A percentile compares a stretch with the other conserved stretches of the same genome.
phyloP scores from a whole-genome alignment of 768 basidiomycete genomes.

The Macrolepiota albuminosa region DNA sequence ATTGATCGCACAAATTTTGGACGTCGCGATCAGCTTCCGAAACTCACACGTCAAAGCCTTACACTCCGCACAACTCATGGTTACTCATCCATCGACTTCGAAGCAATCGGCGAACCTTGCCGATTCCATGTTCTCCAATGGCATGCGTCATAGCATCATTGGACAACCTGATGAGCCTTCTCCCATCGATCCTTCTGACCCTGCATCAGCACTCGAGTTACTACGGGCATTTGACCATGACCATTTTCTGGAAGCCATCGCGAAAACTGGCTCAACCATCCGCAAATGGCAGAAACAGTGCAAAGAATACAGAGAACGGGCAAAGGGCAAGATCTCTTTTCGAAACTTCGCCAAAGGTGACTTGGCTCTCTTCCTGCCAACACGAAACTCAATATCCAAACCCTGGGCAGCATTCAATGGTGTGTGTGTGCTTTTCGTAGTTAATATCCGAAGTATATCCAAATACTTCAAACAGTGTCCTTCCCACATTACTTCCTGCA shows the following conservation, averaged over 20 bases:
- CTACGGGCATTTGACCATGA: slow-evolving; percentile 79
- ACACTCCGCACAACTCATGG: slow-evolving; percentile 53
- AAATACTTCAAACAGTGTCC: slow-evolving; percentile 52
- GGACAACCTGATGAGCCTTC: slow-evolving; percentile 57
- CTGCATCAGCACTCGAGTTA: slow-evolving; percentile 60
- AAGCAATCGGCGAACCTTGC: slow-evolving; percentile 42
- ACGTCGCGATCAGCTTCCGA: slow-evolving; percentile 74
- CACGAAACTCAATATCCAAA: slow-evolving; percentile 87
- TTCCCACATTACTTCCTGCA: slow-evolving; percentile 98
- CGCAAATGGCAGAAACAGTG: slow-evolving; percentile 98
- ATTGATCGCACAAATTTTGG: slow-evolving; percentile 76
- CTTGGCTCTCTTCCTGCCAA: slow-evolving; percentile 92
- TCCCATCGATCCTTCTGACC: slow-evolving; percentile 77
- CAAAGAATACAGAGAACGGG: slow-evolving; percentile 92
- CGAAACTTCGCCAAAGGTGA: slow-evolving; percentile 94
- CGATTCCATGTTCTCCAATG: slow-evolving; percentile 46
- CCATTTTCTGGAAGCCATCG: slow-evolving; percentile 77
- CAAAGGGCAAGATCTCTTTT: slow-evolving; percentile 95
- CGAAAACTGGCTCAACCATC: slow-evolving; percentile 79
- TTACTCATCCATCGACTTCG: slow-evolving; percentile 43
- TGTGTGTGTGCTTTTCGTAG: slow-evolving; percentile 43
- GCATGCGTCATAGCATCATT: slow-evolving; percentile 51
- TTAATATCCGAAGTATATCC: slow-evolving; percentile 30
- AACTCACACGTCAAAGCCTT: slow-evolving; percentile 73
- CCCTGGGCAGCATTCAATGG: slow-evolving; percentile 99